Percentiles rank a stretch among this genome's conserved stretches.
Conservation (phyloP, 2,329 filamentous ascomycete species). For the Hypoxylon sp. region DNA sequence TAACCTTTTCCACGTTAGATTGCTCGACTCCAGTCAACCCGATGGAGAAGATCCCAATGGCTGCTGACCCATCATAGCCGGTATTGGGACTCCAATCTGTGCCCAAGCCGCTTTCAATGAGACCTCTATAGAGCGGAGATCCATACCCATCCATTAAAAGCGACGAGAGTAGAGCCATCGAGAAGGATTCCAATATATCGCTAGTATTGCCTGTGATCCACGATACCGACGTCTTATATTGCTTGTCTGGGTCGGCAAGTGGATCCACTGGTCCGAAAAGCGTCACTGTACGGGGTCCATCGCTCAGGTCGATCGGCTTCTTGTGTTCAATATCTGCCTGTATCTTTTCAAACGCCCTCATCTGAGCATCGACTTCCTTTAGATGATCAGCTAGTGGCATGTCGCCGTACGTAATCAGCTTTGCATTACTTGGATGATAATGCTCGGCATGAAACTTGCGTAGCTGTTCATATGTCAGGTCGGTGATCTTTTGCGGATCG, state of each 20-base stretch:
- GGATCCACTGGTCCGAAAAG: conserved; percentile 89
- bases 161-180: conserved; percentile 84
- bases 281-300: conserved; percentile 77
- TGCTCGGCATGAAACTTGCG: conserved; percentile 90
- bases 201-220: conserved; percentile 90
- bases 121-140: conserved; percentile 88
- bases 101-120: conserved; percentile 91
- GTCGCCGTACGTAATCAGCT: conserved; percentile 94
- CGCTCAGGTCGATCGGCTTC: conserved; percentile 77
- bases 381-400: conserved; percentile 89
- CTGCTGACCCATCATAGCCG: conserved; percentile 86
- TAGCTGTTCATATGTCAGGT: conserved; percentile 91
- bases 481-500: conserved; percentile 95
- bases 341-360: conserved; percentile 81
- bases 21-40: conserved; percentile 92
- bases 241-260: conserved; percentile 85
- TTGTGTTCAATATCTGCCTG: conserved; percentile 80
- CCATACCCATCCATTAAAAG: conserved; percentile 95
- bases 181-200: conserved; percentile 90
- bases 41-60: conserved; percentile 87
- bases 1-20: conserved; percentile 82
- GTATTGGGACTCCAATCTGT: conserved; percentile 96
- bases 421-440: conserved; percentile 98
- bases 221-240: conserved; percentile 93
- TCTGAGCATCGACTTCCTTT: conserved; percentile 80